Percentiles rank a stretch among this genome's conserved stretches.
Evolutionary conservation across 257 asterid species (phyloP).

Genomic region (Solanum chilense): DNA sequence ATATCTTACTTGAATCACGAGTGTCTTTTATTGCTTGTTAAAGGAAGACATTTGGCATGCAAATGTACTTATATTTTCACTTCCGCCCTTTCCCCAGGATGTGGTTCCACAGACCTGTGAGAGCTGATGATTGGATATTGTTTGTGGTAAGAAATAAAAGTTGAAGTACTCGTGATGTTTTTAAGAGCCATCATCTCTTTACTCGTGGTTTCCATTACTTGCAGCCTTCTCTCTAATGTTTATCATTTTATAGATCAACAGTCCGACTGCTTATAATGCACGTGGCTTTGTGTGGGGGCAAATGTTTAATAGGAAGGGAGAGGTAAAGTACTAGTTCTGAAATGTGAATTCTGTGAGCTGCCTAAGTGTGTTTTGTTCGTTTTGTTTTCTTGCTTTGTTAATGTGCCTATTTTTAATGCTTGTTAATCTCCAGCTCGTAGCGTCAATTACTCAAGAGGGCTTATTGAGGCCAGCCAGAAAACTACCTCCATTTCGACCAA

Average conservation of each 20-base stretch:
- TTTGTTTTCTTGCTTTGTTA: neutral
- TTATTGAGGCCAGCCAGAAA: constrained; percentile 37
- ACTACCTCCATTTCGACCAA: constrained; percentile 30
- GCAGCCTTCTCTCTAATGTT: neutral
- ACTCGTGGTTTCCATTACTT: neutral
- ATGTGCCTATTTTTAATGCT: neutral
- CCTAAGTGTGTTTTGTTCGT: neutral
- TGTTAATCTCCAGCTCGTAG: constrained; percentile 45
- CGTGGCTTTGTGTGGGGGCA: constrained; percentile 81
- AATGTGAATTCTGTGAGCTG: neutral
- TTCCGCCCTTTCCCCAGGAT: constrained; percentile 39
- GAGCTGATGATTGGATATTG: constrained; percentile 96
- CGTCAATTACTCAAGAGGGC: constrained; percentile 85
- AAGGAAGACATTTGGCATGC: neutral
- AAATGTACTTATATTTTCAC: neutral
- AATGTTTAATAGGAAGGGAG: constrained; percentile 77
- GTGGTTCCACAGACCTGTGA: constrained; percentile 88
- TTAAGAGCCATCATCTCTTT: neutral
- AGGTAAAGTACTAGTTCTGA: constrained; percentile 32
- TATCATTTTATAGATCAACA: constrained; percentile 36
- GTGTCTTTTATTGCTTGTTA: neutral
- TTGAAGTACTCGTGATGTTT: neutral
- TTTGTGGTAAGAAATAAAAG: constrained; percentile 56
- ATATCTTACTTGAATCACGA: neutral
- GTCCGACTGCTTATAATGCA: constrained; percentile 69